Evolutionary conservation across 352 stramenopile species (phyloP).

Genomic region (Thalassiosira pacifica): DNA sequence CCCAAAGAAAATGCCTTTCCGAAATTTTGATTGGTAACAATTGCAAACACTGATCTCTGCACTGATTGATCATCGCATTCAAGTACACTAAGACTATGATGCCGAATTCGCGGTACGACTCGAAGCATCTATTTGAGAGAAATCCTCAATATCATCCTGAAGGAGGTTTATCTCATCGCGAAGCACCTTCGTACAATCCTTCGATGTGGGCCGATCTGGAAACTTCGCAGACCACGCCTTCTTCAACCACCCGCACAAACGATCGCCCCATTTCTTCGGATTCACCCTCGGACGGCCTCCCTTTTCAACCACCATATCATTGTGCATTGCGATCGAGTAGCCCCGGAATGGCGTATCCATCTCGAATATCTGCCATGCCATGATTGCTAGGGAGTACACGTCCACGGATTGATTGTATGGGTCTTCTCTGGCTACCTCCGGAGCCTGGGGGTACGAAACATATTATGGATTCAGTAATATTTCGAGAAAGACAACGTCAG

Average conservation of each 20-base stretch:
- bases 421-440: constrained; percentile 72
- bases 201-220: constrained; percentile 70
- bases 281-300: constrained; percentile 73
- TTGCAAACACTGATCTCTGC: too few relatives aligned
- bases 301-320: constrained; percentile 73
- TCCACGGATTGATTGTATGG: constrained; percentile 85
- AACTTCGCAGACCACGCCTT: constrained; percentile 64
- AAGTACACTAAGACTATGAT: not conserved
- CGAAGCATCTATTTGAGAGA: constrained; percentile 58
- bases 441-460: constrained; percentile 44
- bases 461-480: too few relatives aligned
- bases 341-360: constrained; percentile 79
- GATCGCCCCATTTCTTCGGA: constrained; percentile 72
- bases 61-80: too few relatives aligned
- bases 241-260: constrained; percentile 37
- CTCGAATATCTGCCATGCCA: constrained; percentile 82
- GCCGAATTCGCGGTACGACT: constrained; percentile 46
- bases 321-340: constrained; percentile 75
- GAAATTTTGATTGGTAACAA: not conserved
- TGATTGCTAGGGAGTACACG: constrained; percentile 83
- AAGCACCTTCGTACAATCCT: constrained; percentile 71
- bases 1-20: constrained; percentile 1
- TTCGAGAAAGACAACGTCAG: too few relatives aligned
- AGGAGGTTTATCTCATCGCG: constrained; percentile 73
- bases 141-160: constrained; percentile 68